phyloP scores from a whole-genome alignment of 2,329 filamentous ascomycete genomes.

The Aspergillus latus region DNA sequence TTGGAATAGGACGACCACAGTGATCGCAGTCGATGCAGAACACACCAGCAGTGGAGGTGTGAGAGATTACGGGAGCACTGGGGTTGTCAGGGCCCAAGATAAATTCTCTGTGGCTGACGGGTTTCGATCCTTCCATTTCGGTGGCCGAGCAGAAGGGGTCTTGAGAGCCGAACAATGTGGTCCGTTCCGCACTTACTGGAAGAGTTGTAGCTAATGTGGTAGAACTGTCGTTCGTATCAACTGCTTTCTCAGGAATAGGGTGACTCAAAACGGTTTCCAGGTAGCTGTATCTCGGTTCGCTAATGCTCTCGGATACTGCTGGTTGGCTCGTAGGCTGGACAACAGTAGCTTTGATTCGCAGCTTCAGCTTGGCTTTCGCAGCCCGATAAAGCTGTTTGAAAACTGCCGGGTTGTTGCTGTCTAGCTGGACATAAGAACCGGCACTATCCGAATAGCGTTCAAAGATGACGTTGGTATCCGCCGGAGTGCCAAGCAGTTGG shows the following conservation, averaged over 20 bases:
- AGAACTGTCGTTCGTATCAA: constrained; percentile 12
- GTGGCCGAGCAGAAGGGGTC: constrained; percentile 11
- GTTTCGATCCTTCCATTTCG: constrained; percentile 12
- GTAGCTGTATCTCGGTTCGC: constrained; percentile 35
- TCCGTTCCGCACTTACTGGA: constrained; percentile 7
- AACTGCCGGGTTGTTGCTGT: constrained; percentile 72
- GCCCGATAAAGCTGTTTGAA: constrained; percentile 97
- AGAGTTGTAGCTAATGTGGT: constrained; percentile 15
- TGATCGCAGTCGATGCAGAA: constrained; percentile 94
- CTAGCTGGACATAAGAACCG: constrained; percentile 74
- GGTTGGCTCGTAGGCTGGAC: constrained; percentile 24
- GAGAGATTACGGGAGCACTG: constrained; percentile 34
- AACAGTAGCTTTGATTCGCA: constrained; percentile 74
- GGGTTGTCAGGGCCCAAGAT: constrained; percentile 29
- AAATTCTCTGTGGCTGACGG: constrained; percentile 28
- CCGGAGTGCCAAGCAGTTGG: constrained; percentile 63
- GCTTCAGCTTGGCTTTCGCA: constrained; percentile 96
- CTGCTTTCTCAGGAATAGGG: constrained; percentile 24
- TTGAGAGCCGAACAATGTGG: constrained; percentile 11
- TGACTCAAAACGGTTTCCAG: constrained; percentile 45
- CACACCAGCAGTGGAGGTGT: constrained; percentile 39
- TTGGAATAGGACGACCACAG: constrained; percentile 75
- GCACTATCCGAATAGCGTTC: constrained; percentile 97
- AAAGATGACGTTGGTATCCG: constrained; percentile 64
- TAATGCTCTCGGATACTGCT: constrained; percentile 13